Base-by-base conservation (phyloP, 495 filamentous ascomycete species). In the Darksidea phi region DNA sequence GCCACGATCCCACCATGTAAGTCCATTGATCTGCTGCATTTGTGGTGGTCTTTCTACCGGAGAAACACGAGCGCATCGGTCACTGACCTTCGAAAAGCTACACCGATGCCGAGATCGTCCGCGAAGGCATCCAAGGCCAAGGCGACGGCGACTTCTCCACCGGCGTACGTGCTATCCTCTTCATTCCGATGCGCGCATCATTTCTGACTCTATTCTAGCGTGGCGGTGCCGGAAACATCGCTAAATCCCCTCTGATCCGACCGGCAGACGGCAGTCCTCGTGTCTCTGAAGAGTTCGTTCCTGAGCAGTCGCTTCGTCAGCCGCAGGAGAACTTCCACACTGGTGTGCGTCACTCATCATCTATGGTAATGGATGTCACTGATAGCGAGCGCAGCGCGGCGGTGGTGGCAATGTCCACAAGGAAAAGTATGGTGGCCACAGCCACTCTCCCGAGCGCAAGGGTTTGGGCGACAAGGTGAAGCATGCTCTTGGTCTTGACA, bases 271-370 rank as follows among this genome's bases (percentile, higher is more conserved):
- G 23, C 42, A 32, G 37, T 10, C 43, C 54, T 18, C 54, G 59
- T 24, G 63, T 58, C 21, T 63, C 61, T 1, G 6, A 51, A 24
- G 74, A 76, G 13, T 50, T 66, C 24, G 67, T 76, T 23, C 73
- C 74, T 7, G 74, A 76, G 65, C 64, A 63, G 11, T 56, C 74
- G 20, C 55, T 70, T 47, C 57, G 71, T 23, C 59, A 69, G 43
- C 61, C 54, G 6, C 64, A 76, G 51, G 73, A 72, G 48, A 71
- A 75, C 61, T 76, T 67, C 58, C 73, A 75, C 63, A 75, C 74
- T 20, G 74, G 74, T 13, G 70, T 72, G 67, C 28, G 68, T 61
- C 21, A 12, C 48, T 26, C 45, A n/a, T n/a, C n/a, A 10, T 17
- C 15, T 21, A 37, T 13, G 13, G 28, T n/a, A 41, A 15, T 20